Evolutionary conservation across 208 protist genomes (phyloP).

Genomic region (Porcisia deanei): DNA sequence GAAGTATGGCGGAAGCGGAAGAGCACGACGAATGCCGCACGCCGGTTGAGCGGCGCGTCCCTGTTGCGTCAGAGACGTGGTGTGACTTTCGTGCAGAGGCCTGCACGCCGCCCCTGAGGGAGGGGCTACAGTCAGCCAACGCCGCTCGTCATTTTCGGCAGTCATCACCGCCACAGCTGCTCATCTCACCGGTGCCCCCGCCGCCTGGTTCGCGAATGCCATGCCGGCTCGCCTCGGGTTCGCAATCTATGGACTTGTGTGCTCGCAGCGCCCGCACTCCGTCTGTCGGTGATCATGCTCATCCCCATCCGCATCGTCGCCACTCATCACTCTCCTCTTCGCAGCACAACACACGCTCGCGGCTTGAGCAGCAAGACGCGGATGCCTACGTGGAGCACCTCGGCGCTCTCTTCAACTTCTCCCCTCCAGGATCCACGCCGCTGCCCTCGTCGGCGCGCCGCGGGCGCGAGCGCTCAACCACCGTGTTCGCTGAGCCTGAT

Average conservation of each 20-base stretch:
- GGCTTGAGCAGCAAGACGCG: constrained; percentile 19
- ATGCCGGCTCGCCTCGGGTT: background rate
- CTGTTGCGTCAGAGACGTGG: background rate
- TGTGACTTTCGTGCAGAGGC: constrained; percentile 12
- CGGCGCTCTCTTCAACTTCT: constrained; percentile 37
- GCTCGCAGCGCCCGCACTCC: constrained; percentile 3
- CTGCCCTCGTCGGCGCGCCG: constrained; percentile 20
- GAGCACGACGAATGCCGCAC: constrained; percentile 6
- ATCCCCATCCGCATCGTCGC: background rate
- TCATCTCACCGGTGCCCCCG: constrained; percentile 7
- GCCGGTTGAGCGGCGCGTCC: constrained; percentile 11
- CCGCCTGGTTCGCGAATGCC: background rate
- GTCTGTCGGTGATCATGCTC: background rate
- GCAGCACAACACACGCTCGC: constrained; percentile 37
- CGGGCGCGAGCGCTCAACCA: background rate
- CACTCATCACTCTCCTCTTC: constrained; percentile 16
- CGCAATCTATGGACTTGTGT: background rate
- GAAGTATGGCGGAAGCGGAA: no score
- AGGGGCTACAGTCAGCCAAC: background rate
- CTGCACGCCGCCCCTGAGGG: constrained; percentile 23
- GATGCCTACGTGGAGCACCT: constrained; percentile 40
- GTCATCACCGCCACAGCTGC: constrained; percentile 1
- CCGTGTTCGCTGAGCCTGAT: background rate
- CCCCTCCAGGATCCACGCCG: constrained; percentile 41
- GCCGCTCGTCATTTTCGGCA: background rate